Evolutionary conservation across 2,329 filamentous ascomycete genomes (phyloP).

Genomic region (Pestalotiopsis sp.): DNA sequence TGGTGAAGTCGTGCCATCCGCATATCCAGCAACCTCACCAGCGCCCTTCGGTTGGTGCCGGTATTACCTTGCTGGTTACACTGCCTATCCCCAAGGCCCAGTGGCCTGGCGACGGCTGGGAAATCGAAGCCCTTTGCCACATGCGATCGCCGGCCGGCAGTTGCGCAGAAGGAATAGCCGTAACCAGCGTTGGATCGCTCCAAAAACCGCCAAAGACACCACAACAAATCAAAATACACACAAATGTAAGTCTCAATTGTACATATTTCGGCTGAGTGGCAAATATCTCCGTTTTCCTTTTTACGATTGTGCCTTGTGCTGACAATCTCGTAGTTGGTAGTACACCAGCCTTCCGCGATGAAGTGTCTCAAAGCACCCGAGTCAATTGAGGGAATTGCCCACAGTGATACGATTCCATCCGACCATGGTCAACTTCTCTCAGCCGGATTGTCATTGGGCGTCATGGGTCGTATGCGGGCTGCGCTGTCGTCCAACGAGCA

Average conservation of each 20-base stretch:
- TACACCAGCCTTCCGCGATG: neutral
- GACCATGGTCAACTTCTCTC: neutral
- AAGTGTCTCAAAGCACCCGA: neutral
- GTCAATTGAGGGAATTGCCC: neutral
- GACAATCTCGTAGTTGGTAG: neutral
- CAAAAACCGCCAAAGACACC: neutral
- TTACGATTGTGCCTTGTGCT: neutral
- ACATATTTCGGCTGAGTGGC: neutral
- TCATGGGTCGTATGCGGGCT: neutral
- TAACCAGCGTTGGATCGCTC: neutral
- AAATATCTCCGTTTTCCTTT: neutral
- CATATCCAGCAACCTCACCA: neutral
- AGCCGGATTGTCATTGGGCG: neutral
- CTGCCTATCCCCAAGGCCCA: neutral
- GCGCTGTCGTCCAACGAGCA: neutral
- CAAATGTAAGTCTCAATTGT: neutral
- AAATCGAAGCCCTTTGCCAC: neutral
- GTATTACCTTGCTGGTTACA: neutral
- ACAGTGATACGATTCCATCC: neutral
- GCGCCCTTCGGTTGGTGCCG: neutral
- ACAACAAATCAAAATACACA: neutral
- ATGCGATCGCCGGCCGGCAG: neutral
- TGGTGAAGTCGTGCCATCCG: slow-evolving; percentile 11
- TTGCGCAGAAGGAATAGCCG: neutral
- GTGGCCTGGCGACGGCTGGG: neutral